phyloP scores from a whole-genome alignment of 805 yeast genomes.

The Candida verbasci region DNA sequence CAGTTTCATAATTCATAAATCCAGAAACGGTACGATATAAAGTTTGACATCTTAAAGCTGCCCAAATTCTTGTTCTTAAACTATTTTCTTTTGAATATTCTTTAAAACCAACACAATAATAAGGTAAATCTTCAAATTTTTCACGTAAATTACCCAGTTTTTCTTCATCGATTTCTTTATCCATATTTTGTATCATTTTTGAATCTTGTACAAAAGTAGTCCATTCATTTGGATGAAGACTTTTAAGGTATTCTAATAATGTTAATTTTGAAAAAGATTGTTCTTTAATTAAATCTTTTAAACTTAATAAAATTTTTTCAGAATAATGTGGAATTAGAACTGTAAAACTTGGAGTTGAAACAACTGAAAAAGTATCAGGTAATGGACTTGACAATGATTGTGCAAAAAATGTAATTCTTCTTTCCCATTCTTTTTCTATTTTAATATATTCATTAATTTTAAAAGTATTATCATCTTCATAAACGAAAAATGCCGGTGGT shows the following conservation, averaged over 20 bases:
- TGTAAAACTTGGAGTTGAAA: constrained; percentile 47
- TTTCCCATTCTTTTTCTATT: constrained; percentile 46
- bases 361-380: constrained; percentile 45
- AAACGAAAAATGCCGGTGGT: constrained; percentile 44
- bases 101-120: constrained; percentile 68
- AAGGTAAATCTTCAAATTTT: constrained; percentile 61
- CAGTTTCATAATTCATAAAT: constrained; percentile 71
- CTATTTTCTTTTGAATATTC: constrained; percentile 59
- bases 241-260: constrained; percentile 73
- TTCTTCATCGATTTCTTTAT: constrained; percentile 6
- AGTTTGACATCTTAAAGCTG: constrained; percentile 79
- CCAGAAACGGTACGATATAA: constrained; percentile 81
- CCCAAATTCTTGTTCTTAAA: constrained; percentile 80
- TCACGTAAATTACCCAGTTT: constrained; percentile 13
- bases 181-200: constrained; percentile 25
- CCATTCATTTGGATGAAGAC: constrained; percentile 75
- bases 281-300: constrained; percentile 45
- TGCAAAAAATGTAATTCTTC: constrained; percentile 51
- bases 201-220: constrained; percentile 73
- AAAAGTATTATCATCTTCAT: constrained; percentile 42
- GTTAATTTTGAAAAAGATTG: constrained; percentile 46
- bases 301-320: constrained; percentile 42
- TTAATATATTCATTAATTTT: constrained; percentile 36
- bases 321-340: constrained; percentile 51
- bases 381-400: constrained; percentile 47